Conservation (phyloP, 805 yeast species). For the Kregervanrija fluxuum region DNA sequence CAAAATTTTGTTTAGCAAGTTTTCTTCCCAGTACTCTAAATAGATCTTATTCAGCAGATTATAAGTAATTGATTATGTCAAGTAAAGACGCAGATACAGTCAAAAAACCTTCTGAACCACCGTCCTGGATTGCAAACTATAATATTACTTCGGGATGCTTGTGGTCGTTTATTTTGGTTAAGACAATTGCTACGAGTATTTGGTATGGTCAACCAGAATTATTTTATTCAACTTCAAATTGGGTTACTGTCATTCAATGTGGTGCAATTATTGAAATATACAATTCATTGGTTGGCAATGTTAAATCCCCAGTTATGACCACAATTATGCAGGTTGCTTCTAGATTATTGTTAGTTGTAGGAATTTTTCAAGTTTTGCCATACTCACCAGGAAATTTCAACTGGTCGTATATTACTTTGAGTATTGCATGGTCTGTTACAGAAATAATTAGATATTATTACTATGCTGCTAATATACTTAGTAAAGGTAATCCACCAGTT, state of each 20-base stretch:
- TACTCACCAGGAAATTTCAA: slow-evolving; percentile 52
- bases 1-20: no score
- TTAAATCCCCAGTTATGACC: slow-evolving; percentile 77
- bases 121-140: slow-evolving; percentile 26
- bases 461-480: slow-evolving; percentile 61
- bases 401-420: slow-evolving; percentile 59
- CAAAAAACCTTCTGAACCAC: slow-evolving; percentile 3
- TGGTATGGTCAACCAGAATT: slow-evolving; percentile 57
- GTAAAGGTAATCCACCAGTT: slow-evolving; percentile 46
- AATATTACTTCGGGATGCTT: slow-evolving; percentile 27
- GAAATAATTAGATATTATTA: slow-evolving; percentile 85
- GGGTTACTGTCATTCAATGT: slow-evolving; percentile 65
- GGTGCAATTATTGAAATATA: slow-evolving; percentile 74
- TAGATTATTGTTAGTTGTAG: slow-evolving; percentile 73
- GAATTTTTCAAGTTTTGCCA: slow-evolving; percentile 74
- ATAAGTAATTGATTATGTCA: no score
- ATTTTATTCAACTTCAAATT: slow-evolving; percentile 49
- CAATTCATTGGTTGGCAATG: slow-evolving; percentile 73
- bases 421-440: slow-evolving; percentile 88
- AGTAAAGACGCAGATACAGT: no score
- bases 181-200: slow-evolving; percentile 16
- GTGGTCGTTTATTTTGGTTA: slow-evolving; percentile 27
- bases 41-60: no score
- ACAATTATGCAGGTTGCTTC: slow-evolving; percentile 85
- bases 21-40: no score